A percentile compares a stretch with the other conserved stretches of the same genome.
Evolutionary conservation across 129 eudicot genomes (phyloP).

Genomic region (Solidago caesia): DNA sequence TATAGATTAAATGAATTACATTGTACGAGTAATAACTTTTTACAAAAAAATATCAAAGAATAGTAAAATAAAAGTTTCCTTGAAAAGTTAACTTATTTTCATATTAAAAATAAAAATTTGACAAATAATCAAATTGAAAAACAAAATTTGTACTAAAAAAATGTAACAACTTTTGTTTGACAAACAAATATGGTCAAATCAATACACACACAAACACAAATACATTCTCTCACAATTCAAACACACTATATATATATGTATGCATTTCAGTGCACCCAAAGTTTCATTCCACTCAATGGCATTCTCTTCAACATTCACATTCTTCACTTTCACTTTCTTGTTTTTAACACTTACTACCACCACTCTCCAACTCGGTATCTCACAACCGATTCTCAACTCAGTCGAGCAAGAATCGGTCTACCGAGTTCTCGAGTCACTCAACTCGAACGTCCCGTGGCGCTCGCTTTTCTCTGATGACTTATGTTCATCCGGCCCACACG

Average conservation of each 20-base stretch:
- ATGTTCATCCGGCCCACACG: constrained; percentile 73
- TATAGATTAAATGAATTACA: no score
- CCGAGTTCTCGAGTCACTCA: constrained; percentile 61
- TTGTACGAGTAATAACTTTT: no score
- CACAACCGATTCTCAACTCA: constrained; percentile 38
- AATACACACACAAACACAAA: background rate
- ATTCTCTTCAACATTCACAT: background rate
- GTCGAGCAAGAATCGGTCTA: constrained; percentile 68
- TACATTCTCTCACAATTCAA: background rate
- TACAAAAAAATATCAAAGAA: no score
- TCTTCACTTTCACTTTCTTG: constrained; percentile 2
- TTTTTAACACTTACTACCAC: background rate
- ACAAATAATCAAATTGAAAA: no score
- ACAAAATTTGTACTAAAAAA: no score
- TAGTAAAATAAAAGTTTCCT: no score
- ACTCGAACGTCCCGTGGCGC: constrained; percentile 59
- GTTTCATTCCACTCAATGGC: constrained; percentile 18
- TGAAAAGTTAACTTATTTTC: no score
- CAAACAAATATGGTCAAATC: background rate
- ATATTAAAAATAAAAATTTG: no score
- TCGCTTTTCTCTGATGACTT: constrained; percentile 69
- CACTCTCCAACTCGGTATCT: constrained; percentile 7
- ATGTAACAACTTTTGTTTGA: background rate
- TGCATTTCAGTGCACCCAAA: constrained; percentile 5
- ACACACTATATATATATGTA: background rate